phyloP scores from a whole-genome alignment of 306 rosid genomes.

The Quercus agrifolia region DNA sequence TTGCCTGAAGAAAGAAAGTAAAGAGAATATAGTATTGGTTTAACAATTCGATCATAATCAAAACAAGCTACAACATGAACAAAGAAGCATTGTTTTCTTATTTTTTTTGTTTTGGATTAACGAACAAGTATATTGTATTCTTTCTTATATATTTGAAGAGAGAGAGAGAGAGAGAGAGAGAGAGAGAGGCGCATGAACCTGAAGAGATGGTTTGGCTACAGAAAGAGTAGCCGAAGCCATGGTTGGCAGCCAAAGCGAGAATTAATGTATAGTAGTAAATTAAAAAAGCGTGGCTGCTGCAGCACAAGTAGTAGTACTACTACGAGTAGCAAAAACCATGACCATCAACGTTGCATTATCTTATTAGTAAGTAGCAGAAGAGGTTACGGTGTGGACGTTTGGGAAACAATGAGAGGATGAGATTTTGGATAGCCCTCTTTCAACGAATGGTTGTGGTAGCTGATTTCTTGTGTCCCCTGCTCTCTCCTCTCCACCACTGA shows the following conservation, averaged over 20 bases:
- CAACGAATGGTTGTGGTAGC: constrained; percentile 62
- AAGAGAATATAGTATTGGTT: background rate
- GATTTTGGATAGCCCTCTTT: constrained; percentile 71
- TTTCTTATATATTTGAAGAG: no score
- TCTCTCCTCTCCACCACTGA: no score
- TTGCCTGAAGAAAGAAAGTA: constrained; percentile 38
- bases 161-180: background rate
- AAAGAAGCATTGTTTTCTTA: background rate
- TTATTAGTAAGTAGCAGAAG: background rate
- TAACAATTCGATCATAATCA: background rate
- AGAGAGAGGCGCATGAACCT: constrained; percentile 45
- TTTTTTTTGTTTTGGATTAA: no score
- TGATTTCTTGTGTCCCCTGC: constrained; percentile 22
- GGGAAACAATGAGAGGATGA: constrained; percentile 61
- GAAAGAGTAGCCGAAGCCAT: constrained; percentile 89
- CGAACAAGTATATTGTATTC: no score
- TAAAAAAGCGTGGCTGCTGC: no score
- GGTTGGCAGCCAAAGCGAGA: constrained; percentile 6
- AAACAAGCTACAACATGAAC: background rate
- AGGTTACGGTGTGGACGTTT: constrained; percentile 30
- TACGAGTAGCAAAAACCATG: no score
- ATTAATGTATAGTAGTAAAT: no score
- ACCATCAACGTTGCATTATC: no score
- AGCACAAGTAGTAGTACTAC: no score
- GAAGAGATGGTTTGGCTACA: constrained; percentile 84